Evolutionary conservation across 495 filamentous ascomycete genomes (phyloP), one percentile per base, ranked within the genome.

Genomic region (Neurospora sp.): DNA sequence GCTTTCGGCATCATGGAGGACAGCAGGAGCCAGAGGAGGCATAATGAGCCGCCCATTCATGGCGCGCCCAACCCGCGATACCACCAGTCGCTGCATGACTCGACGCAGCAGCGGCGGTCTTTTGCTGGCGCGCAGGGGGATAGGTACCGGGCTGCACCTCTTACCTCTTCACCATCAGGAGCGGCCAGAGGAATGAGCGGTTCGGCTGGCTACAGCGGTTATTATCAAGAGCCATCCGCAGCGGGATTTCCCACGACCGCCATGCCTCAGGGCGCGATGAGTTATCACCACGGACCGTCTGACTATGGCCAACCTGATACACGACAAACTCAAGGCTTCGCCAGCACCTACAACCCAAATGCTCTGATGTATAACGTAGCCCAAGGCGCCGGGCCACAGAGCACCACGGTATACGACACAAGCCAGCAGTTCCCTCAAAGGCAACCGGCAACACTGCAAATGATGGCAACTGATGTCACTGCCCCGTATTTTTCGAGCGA

Each of bases 401-500:
- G 43, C 72, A 89, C 86, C 78, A 85, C 87, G 73, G 88, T 90
- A 74, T 97, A 97, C 84, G 92, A 94, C 81, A 85, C 90, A 76
- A 89, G 90, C 82, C 88, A 92, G 84, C 92, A 91, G 82, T 97
- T 94, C 83, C 85, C 88, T 75, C 85, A 90, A 79, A 92, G 93
- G 85, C 93, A 92, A 76, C 88, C 90, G 85, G 90, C 93, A 89
- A 89, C 89, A 59, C 87, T 97, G 78, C 93, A 96, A 76, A 90
- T 93, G 79, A 86, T 96, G 79, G 85, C 90, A 73, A 88, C 89
- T 72, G 87, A 87, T 79, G 86, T 87, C 75, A 80, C 86, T 74
- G 80, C 90, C 86, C 92, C 91, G 81, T 98, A 96, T 84, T 97
- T 95, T 79, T 83, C 88, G 73, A 86, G 86, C 79, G 92, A 94